These are phyloP conservation scores for Clonostachys chloroleuca DNA, from an alignment of 2,329 filamentous ascomycete genomes.

Conservation along the genomic window DNA sequence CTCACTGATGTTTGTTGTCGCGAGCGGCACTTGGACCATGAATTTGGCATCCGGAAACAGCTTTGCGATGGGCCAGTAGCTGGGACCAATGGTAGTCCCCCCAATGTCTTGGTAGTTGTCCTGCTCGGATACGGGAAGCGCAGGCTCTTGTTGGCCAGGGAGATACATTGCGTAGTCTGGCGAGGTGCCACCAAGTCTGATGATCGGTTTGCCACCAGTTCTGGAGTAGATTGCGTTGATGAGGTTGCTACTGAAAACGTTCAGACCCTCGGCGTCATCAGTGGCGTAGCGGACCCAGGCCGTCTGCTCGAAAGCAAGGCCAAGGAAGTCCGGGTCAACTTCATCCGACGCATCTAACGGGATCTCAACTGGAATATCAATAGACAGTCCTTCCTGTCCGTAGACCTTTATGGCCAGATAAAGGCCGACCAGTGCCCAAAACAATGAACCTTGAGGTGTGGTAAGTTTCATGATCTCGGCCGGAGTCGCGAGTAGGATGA, in stretches of 20 bases:
- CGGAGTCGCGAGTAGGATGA: no score
- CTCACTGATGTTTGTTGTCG: slow-evolving; percentile 25
- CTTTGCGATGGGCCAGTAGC: slow-evolving; percentile 21
- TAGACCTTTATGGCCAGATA: no score
- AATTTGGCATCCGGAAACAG: slow-evolving; percentile 23
- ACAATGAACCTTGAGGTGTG: no score
- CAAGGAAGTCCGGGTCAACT: slow-evolving; percentile 1
- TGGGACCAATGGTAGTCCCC: slow-evolving; percentile 23
- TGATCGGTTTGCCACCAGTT: slow-evolving; percentile 24
- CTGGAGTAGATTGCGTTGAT: slow-evolving; percentile 23
- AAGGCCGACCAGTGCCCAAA: no score
- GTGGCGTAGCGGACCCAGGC: slow-evolving; percentile 24
- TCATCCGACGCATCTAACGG: not conserved
- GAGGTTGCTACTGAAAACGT: slow-evolving; percentile 24
- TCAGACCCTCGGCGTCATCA: slow-evolving; percentile 19
- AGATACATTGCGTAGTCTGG: slow-evolving; percentile 26
- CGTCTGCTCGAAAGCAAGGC: slow-evolving; percentile 15
- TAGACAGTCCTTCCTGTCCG: not conserved
- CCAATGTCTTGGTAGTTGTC: slow-evolving; percentile 25
- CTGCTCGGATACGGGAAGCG: slow-evolving; percentile 22
- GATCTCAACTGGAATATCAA: not conserved
- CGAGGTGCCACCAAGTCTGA: slow-evolving; percentile 26
- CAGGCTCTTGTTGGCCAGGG: slow-evolving; percentile 19
- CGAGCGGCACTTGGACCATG: slow-evolving; percentile 26
- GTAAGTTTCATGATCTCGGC: no score